phyloP scores from a whole-genome alignment of 495 filamentous ascomycete species.

The Neurospora tetraspora region DNA sequence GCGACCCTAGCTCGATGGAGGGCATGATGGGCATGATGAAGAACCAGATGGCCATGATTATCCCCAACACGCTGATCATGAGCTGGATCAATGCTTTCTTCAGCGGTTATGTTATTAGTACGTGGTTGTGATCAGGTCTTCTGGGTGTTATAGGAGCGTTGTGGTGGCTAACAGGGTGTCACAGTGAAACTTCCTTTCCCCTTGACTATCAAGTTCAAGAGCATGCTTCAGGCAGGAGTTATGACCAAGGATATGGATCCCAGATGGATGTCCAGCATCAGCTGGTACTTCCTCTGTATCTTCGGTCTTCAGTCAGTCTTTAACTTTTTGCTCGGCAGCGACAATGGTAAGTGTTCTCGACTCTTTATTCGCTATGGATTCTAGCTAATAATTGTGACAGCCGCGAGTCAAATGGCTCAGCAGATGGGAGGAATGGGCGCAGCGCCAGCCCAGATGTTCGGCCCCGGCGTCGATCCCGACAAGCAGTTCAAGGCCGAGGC shows the following conservation, averaged over 20 bases:
- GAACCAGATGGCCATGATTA: slow-evolving; percentile 99
- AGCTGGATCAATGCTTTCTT: slow-evolving; percentile 99
- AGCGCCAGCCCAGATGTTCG: slow-evolving; percentile 54
- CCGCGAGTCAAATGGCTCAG: slow-evolving; percentile 87
- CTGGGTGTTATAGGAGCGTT: not conserved
- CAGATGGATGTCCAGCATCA: slow-evolving; percentile 93
- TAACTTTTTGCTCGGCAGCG: slow-evolving; percentile 89
- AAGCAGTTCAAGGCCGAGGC: slow-evolving; percentile 86
- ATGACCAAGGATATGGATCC: slow-evolving; percentile 94
- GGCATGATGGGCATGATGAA: slow-evolving; percentile 99
- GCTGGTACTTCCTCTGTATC: slow-evolving; percentile 96
- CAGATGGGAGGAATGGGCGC: slow-evolving; percentile 57
- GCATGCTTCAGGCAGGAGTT: slow-evolving; percentile 95
- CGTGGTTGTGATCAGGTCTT: slow-evolving; percentile 18
- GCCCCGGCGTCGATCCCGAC: slow-evolving; percentile 87
- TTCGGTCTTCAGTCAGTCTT: slow-evolving; percentile 97
- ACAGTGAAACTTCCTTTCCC: slow-evolving; percentile 97
- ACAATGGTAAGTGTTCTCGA: slow-evolving; percentile 61
- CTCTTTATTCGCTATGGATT: not conserved
- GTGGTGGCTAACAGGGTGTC: slow-evolving; percentile 4
- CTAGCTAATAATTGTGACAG: slow-evolving; percentile 33
- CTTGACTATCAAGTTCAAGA: slow-evolving; percentile 95
- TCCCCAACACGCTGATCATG: slow-evolving; percentile 98
- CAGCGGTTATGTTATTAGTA: slow-evolving; percentile 92
- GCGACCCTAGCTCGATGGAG: slow-evolving; percentile 95